These are phyloP conservation scores for Jasminum sambac DNA, from an alignment of 257 asterid species.

Conservation along the genomic window DNA sequence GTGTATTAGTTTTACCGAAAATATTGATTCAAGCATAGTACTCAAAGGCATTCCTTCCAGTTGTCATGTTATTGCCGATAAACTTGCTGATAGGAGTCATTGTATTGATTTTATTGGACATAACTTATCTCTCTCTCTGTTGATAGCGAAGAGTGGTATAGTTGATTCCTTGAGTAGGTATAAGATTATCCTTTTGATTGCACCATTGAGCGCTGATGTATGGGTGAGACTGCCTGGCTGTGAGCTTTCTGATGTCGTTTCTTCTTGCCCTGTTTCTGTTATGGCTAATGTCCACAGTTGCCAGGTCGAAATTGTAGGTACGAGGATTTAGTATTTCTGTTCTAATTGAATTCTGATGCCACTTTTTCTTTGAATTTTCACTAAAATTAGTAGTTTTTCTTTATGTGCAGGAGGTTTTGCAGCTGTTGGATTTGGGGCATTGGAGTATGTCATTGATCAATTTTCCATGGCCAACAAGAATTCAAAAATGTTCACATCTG, in stretches of 20 bases:
- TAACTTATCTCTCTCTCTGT: constrained; percentile 69
- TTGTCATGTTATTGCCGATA: constrained; percentile 58
- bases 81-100: constrained; percentile 55
- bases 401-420: constrained; percentile 55
- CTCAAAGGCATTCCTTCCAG: constrained; percentile 67
- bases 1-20: constrained; percentile 37
- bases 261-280: constrained; percentile 53
- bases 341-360: constrained; percentile 15
- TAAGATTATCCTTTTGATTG: constrained; percentile 44
- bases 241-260: constrained; percentile 35
- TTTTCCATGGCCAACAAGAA: constrained; percentile 59
- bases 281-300: constrained; percentile 64
- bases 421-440: constrained; percentile 57
- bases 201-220: constrained; percentile 65
- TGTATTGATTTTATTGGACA: constrained; percentile 72
- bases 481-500: constrained; percentile 54
- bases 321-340: constrained; percentile 15
- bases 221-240: constrained; percentile 78
- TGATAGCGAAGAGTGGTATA: constrained; percentile 40
- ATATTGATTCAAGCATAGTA: constrained; percentile 40
- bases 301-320: constrained; percentile 70
- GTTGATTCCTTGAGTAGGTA: constrained; percentile 37
- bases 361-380: constrained; percentile 10
- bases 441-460: constrained; percentile 58
- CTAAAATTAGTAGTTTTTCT: constrained; percentile 22